phyloP scores from a whole-genome alignment of 2,329 filamentous ascomycete species.

The Blastomyces silverae region DNA sequence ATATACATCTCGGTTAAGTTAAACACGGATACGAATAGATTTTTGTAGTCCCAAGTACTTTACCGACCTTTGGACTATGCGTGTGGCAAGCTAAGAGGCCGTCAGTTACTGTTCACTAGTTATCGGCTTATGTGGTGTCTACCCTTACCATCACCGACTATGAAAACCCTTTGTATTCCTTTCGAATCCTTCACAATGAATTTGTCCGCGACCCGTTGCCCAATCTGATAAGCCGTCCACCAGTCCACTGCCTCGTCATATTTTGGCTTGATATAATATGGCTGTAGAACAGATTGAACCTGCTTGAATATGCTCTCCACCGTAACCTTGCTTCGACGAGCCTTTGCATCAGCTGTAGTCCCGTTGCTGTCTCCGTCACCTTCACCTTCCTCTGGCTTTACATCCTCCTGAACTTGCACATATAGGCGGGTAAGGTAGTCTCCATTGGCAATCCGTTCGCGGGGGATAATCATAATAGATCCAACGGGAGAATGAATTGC shows the following conservation, averaged over 20 bases:
- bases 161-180: conserved; percentile 63
- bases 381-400: conserved; percentile 38
- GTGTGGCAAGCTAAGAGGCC: conserved; percentile 10
- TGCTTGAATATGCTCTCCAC: conserved; percentile 57
- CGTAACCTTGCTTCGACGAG: conserved; percentile 44
- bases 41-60: not conserved
- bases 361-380: conserved; percentile 57
- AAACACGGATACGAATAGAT: not conserved
- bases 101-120: not conserved
- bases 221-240: conserved; percentile 72
- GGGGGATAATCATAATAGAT: conserved; percentile 75
- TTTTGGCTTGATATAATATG: conserved; percentile 58
- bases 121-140: not conserved
- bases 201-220: conserved; percentile 53
- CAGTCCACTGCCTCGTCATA: conserved; percentile 57
- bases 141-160: conserved; percentile 56
- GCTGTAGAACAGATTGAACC: conserved; percentile 60
- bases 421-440: conserved; percentile 67
- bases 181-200: conserved; percentile 56
- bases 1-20: not conserved
- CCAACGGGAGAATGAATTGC: conserved; percentile 68
- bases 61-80: conserved; percentile 11
- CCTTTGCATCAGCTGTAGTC: conserved; percentile 41
- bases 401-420: conserved; percentile 34
- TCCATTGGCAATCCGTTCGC: conserved; percentile 54